phyloP scores from a whole-genome alignment of 805 yeast genomes.

The Kockiozyma suomiensis region DNA sequence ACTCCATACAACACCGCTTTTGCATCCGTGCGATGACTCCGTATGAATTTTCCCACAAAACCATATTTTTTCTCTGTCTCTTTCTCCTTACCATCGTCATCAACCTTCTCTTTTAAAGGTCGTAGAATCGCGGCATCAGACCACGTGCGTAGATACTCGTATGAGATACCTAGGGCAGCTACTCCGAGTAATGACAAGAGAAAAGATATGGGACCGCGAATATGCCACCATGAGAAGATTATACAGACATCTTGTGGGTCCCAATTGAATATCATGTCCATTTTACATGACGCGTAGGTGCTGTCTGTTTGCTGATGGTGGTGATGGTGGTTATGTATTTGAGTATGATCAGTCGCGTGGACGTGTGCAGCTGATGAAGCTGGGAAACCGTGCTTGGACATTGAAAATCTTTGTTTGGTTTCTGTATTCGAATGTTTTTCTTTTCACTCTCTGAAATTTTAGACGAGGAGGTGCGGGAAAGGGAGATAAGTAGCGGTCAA shows the following conservation, averaged over 20 bases:
- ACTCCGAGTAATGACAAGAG: slow-evolving; percentile 45
- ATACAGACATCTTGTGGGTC: slow-evolving; percentile 71
- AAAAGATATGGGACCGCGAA: slow-evolving; percentile 56
- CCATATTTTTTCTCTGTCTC: neutral
- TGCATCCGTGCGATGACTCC: neutral
- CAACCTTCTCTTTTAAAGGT: neutral
- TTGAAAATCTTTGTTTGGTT: too few relatives aligned
- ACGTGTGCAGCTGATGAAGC: slow-evolving; percentile 1
- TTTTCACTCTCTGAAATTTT: too few relatives aligned
- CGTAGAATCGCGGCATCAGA: neutral
- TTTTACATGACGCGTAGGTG: slow-evolving; percentile 12
- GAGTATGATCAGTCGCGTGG: slow-evolving; percentile 3
- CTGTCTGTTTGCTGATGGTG: neutral
- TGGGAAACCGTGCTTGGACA: slow-evolving; percentile 5
- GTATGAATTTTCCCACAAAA: neutral
- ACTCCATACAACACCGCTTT: slow-evolving; percentile 53
- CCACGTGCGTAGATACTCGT: slow-evolving; percentile 55
- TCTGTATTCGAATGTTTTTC: too few relatives aligned
- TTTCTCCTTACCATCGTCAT: neutral
- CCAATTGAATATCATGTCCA: slow-evolving; percentile 73
- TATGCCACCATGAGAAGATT: slow-evolving; percentile 79
- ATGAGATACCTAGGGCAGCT: slow-evolving; percentile 53
- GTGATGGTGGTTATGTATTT: neutral
- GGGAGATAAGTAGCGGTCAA: too few relatives aligned
- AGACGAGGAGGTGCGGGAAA: too few relatives aligned